Evolutionary conservation across 805 yeast genomes (phyloP).

Genomic region (Wickerhamiella bombiphila): DNA sequence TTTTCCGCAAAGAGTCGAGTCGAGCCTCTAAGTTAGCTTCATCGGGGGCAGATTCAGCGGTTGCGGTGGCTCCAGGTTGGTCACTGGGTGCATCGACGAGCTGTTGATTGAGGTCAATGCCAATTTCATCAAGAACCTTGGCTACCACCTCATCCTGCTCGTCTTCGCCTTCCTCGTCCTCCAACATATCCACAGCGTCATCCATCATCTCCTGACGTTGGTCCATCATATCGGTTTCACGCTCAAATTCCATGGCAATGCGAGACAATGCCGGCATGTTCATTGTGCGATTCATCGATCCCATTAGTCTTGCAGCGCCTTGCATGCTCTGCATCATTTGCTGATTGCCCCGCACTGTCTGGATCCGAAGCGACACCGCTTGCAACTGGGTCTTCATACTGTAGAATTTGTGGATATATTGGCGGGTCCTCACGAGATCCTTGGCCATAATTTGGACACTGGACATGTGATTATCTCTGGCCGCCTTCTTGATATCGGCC

Average conservation of each 20-base stretch:
- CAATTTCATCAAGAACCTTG: constrained; percentile 90
- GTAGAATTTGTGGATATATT: constrained; percentile 72
- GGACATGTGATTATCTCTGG: constrained; percentile 74
- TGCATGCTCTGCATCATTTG: constrained; percentile 93
- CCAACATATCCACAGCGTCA: constrained; percentile 92
- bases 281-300: constrained; percentile 80
- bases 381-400: constrained; percentile 90
- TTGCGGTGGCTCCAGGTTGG: constrained; percentile 27
- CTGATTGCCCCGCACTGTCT: constrained; percentile 81
- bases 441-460: constrained; percentile 93
- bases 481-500: constrained; percentile 76
- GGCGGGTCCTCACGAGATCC: constrained; percentile 80
- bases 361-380: constrained; percentile 83
- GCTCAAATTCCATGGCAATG: constrained; percentile 90
- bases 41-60: constrained; percentile 26
- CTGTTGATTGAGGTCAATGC: constrained; percentile 60
- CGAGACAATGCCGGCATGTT: constrained; percentile 77
- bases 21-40: constrained; percentile 87
- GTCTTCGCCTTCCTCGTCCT: constrained; percentile 60
- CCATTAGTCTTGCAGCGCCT: constrained; percentile 75
- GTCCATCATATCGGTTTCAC: constrained; percentile 91
- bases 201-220: constrained; percentile 98
- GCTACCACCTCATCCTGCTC: constrained; percentile 84
- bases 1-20: constrained; percentile 60
- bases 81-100: constrained; percentile 35